A percentile compares a stretch with the other conserved stretches of the same genome.
Conservation (phyloP, 1,284 basidiomycete genomes). For the Ustilago curta region DNA sequence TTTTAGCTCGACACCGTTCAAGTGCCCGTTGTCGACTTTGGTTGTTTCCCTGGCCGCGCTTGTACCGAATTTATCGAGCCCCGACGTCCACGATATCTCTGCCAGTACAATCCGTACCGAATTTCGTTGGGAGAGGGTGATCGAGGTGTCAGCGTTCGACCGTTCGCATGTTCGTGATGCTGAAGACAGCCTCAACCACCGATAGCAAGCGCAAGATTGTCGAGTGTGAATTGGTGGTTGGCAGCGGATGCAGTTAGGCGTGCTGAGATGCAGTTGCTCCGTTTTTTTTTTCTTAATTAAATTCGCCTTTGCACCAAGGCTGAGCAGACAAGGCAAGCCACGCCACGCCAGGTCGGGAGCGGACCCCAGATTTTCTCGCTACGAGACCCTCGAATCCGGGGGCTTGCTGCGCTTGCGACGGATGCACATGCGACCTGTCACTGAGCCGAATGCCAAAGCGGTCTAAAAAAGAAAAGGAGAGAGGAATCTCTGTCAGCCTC, state of each 20-base stretch:
- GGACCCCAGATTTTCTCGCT: background rate
- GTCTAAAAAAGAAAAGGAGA: background rate
- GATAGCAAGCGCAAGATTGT: too few species aligned
- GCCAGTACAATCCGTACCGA: too few species aligned
- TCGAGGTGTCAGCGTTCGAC: too few species aligned
- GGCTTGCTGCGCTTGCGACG: background rate
- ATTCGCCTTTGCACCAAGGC: background rate
- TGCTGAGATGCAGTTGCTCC: too few species aligned
- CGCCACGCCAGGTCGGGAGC: too few species aligned
- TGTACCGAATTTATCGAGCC: constrained; percentile 1
- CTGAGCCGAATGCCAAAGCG: background rate
- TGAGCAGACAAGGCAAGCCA: too few species aligned
- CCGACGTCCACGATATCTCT: constrained; percentile 1
- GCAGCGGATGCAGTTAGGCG: too few species aligned
- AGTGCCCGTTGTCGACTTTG: constrained; percentile 2
- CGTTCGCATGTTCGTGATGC: too few species aligned
- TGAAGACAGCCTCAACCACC: too few species aligned
- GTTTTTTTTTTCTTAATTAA: too few species aligned
- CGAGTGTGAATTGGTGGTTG: too few species aligned
- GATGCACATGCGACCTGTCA: constrained; percentile 22
- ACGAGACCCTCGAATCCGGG: constrained; percentile 23
- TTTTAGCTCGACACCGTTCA: constrained; percentile 27
- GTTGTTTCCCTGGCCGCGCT: background rate
- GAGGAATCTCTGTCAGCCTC: background rate
- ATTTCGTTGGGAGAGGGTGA: too few species aligned